Evolutionary conservation across 371 early-diverging fungal genomes (phyloP), one percentile per base, ranked within the genome.

Genomic region (Zopfochytrium polystomum): DNA sequence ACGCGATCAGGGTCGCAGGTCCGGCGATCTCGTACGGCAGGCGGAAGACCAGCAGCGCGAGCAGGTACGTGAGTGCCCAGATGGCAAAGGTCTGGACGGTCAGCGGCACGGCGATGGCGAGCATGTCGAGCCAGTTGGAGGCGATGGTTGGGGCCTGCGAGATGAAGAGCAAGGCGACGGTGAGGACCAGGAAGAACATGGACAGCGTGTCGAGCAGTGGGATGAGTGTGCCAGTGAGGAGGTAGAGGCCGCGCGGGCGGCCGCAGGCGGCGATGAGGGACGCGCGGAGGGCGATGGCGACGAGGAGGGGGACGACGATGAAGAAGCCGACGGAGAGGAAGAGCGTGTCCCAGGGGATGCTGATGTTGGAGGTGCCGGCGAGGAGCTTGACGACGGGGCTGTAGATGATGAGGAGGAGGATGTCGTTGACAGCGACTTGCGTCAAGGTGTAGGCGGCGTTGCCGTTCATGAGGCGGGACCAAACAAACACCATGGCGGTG

Each of bases 401-500:
- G 58, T 74, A 90, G 11, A 88, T 65, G 3, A 80, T 66, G 49
- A 88, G 81, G 60, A 88, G 90, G 20, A 88, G 65, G 26, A 90
- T 62, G 1, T 86, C n/a, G n/a, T n/a, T n/a, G n/a, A n/a, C n/a
- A n/a, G n/a, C n/a, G n/a, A n/a, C n/a, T n/a, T n/a, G n/a, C 80
- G 64, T 90, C 88, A 68, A 87, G 43, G n/a, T 66, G 65, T 7
- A 90, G 87, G 0, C 85, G 67, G 72, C 31, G 52, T 90, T 82
- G 1, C 89, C 89, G 6, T 74, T 79, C 25, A 87, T 84, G 13
- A 90, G 70, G 29, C 82, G 65, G 59, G 83, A 85, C 90, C 90
- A 90, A 20, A 90, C 85, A 43, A 90, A 62, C 9, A 90, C 90
- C 88, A 88, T 90, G n/a, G 88, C 90, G 65, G 87, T 90, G 65